A percentile compares a stretch with the other conserved stretches of the same genome.
These are phyloP conservation scores for Xerocomus tenax DNA, from an alignment of 1,284 basidiomycete genomes.

Conservation along the genomic window DNA sequence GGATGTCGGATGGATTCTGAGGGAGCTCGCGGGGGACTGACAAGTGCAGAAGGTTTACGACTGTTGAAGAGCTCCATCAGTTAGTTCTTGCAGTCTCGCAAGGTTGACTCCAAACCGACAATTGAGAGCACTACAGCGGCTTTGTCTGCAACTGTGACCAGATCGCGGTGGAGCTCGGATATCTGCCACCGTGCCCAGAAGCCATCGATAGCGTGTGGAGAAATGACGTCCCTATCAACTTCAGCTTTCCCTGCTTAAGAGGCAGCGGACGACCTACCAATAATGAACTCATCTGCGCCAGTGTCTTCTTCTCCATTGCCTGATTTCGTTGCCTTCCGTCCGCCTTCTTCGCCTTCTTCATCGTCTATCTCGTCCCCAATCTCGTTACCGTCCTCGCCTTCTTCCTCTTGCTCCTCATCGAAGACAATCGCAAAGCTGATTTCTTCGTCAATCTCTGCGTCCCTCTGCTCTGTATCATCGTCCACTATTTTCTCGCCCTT, in stretches of 20 bases:
- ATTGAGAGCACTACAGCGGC: constrained; percentile 79
- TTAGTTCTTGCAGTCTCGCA: constrained; percentile 93
- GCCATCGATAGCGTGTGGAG: constrained; percentile 87
- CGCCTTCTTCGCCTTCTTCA: constrained; percentile 59
- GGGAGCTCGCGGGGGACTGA: no score
- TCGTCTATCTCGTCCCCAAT: constrained; percentile 72
- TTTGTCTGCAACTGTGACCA: constrained; percentile 90
- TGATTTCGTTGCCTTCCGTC: constrained; percentile 39
- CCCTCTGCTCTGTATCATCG: constrained; percentile 68
- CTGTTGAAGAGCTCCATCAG: constrained; percentile 97
- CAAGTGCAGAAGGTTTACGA: no score
- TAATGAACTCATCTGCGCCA: constrained; percentile 60
- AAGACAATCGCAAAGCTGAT: constrained; percentile 93
- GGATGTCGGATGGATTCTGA: no score
- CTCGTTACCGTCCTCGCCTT: constrained; percentile 80
- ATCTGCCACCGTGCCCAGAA: constrained; percentile 98
- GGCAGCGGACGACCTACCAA: constrained; percentile 53
- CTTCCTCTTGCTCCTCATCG: constrained; percentile 87
- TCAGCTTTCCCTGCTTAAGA: constrained; percentile 40
- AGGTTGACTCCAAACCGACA: constrained; percentile 80
- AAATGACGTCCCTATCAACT: constrained; percentile 71
- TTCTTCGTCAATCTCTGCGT: constrained; percentile 84
- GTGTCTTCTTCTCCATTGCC: constrained; percentile 38
- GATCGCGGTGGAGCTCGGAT: constrained; percentile 84
- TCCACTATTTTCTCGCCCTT: constrained; percentile 74